These are phyloP conservation scores for Zychaea mexicana DNA, from an alignment of 371 early-diverging fungal genomes.

Conservation along the genomic window DNA sequence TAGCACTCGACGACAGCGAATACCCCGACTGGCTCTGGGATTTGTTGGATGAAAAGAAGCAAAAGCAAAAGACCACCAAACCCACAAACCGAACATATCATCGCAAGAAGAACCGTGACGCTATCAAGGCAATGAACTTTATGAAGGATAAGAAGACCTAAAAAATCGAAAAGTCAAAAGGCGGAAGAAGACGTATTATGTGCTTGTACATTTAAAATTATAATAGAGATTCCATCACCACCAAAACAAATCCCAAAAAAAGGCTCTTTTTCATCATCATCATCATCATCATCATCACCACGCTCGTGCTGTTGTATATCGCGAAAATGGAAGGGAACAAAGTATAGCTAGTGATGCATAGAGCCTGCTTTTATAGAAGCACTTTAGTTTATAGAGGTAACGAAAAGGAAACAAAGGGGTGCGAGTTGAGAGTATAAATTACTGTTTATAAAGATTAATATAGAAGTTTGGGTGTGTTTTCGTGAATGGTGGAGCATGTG, in stretches of 20 bases:
- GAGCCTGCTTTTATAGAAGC: no score
- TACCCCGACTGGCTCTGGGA: constrained; percentile 96
- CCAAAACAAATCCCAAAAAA: no score
- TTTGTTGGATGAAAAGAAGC: constrained; percentile 69
- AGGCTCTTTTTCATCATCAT: no score
- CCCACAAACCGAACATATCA: constrained; percentile 63
- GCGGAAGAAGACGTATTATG: no score
- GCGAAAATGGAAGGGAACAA: no score
- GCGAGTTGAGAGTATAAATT: constrained; percentile 2
- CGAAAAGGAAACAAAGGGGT: no score
- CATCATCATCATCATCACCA: no score
- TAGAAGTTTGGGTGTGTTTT: not conserved
- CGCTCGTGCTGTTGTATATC: no score
- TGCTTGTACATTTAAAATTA: no score
- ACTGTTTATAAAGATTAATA: not conserved
- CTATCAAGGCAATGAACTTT: constrained; percentile 75
- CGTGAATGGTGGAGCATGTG: not conserved
- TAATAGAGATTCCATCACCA: no score
- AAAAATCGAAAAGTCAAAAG: no score
- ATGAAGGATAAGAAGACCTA: constrained; percentile 80
- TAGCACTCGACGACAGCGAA: constrained; percentile 82
- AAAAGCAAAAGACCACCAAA: constrained; percentile 47
- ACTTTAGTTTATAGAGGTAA: not conserved
- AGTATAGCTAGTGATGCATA: no score
- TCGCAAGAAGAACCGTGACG: constrained; percentile 65